These are phyloP conservation scores for Mycena crocata DNA, from an alignment of 768 basidiomycete genomes.

Conservation along the genomic window DNA sequence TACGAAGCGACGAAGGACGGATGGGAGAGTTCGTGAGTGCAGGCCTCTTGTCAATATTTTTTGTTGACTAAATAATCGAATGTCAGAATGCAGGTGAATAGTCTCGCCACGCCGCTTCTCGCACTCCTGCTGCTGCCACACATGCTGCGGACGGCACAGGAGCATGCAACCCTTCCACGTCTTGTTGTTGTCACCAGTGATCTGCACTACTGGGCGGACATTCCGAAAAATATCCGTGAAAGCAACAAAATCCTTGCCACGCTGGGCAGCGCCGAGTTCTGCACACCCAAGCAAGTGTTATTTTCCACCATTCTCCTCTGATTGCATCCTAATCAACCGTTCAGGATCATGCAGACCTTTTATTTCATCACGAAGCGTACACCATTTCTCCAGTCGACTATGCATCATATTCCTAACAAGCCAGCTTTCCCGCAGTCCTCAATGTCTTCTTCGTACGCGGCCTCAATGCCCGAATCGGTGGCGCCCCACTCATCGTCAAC, in stretches of 20 bases:
- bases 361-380: background rate
- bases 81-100: slow-evolving; percentile 62
- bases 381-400: background rate
- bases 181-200: slow-evolving; percentile 59
- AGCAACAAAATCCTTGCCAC: slow-evolving; percentile 43
- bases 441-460: slow-evolving; percentile 50
- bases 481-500: slow-evolving; percentile 46
- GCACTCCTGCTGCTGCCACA: slow-evolving; percentile 55
- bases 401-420: background rate
- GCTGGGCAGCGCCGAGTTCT: slow-evolving; percentile 43
- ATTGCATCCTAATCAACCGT: background rate
- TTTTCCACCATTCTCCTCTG: background rate
- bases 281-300: background rate
- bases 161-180: slow-evolving; percentile 46
- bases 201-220: slow-evolving; percentile 46
- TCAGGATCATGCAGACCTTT: background rate
- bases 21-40: slow-evolving; percentile 41
- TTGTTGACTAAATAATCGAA: background rate
- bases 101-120: slow-evolving; percentile 54
- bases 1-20: slow-evolving; percentile 42
- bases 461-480: slow-evolving; percentile 44
- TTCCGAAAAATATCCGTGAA: slow-evolving; percentile 41
- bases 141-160: slow-evolving; percentile 51
- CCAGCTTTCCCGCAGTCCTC: slow-evolving; percentile 45
- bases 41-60: too few relatives aligned